phyloP scores from a whole-genome alignment of 2,329 filamentous ascomycete genomes.

The Metarhizium anisopliae region DNA sequence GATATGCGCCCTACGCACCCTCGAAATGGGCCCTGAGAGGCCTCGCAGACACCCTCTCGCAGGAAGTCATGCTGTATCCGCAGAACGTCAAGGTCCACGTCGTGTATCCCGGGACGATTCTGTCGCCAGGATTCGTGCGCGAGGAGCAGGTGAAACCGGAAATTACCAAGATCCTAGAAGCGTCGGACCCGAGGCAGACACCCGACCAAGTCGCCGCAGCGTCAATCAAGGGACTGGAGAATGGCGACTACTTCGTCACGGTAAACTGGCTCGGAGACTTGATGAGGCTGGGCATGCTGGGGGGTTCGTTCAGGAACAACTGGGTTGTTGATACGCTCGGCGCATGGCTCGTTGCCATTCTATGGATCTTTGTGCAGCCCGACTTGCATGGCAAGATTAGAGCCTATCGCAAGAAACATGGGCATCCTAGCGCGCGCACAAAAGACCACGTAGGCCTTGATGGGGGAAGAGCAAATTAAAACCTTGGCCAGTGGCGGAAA shows the following conservation, averaged over 20 bases:
- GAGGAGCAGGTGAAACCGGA: conserved; percentile 75
- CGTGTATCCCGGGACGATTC: conserved; percentile 77
- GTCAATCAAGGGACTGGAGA: conserved; percentile 67
- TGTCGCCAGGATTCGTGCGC: conserved; percentile 61
- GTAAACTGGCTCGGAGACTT: conserved; percentile 63
- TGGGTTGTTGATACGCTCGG: conserved; percentile 51
- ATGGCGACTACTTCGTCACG: conserved; percentile 69
- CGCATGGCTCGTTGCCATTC: conserved; percentile 40
- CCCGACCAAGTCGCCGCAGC: conserved; percentile 67
- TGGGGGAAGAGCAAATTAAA: neutral
- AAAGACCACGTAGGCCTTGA: neutral
- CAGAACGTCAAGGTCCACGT: conserved; percentile 72
- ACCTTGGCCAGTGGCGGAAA: neutral
- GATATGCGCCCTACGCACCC: conserved; percentile 77
- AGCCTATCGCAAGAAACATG: conserved; percentile 47
- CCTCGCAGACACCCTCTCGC: conserved; percentile 72
- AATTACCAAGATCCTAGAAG: conserved; percentile 71
- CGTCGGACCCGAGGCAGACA: conserved; percentile 69
- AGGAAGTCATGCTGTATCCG: conserved; percentile 82
- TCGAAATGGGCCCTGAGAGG: conserved; percentile 78
- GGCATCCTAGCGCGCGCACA: conserved; percentile 43
- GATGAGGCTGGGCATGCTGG: conserved; percentile 56
- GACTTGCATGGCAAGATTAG: conserved; percentile 50
- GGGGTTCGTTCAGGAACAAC: conserved; percentile 48
- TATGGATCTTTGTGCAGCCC: conserved; percentile 49